phyloP scores from a whole-genome alignment of 2,329 filamentous ascomycete species.

The Magnaporthiopsis incrustans region DNA sequence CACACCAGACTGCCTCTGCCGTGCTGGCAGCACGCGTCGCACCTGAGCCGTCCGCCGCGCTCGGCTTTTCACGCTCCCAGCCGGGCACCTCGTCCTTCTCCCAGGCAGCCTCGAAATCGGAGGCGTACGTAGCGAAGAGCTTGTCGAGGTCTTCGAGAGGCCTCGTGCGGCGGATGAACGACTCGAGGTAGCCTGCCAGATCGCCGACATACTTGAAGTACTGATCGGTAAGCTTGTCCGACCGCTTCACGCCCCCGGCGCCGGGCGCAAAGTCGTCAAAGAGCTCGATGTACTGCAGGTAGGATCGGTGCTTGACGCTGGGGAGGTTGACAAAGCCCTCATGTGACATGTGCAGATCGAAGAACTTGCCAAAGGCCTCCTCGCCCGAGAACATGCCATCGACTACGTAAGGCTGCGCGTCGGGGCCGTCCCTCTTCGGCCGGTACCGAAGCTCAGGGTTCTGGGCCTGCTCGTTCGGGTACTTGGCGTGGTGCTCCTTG shows the following conservation, averaged over 20 bases:
- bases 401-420: slow-evolving; percentile 57
- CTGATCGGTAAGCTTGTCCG: slow-evolving; percentile 82
- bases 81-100: slow-evolving; percentile 68
- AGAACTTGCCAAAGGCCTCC: slow-evolving; percentile 85
- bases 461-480: slow-evolving; percentile 91
- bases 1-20: slow-evolving; percentile 73
- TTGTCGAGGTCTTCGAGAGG: slow-evolving; percentile 82
- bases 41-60: slow-evolving; percentile 23
- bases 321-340: slow-evolving; percentile 87
- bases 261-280: slow-evolving; percentile 82
- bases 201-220: slow-evolving; percentile 87
- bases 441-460: slow-evolving; percentile 93
- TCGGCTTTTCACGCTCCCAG: slow-evolving; percentile 56
- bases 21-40: slow-evolving; percentile 20
- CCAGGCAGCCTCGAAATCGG: slow-evolving; percentile 81
- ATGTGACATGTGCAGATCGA: slow-evolving; percentile 78
- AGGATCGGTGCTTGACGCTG: slow-evolving; percentile 74
- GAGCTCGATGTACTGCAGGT: slow-evolving; percentile 84
- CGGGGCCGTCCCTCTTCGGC: slow-evolving; percentile 42
- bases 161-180: slow-evolving; percentile 74
- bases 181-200: slow-evolving; percentile 75
- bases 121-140: slow-evolving; percentile 66
- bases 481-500: slow-evolving; percentile 80
- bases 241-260: slow-evolving; percentile 63
- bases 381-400: slow-evolving; percentile 94